Evolutionary conservation across 345 rosid species (phyloP), one percentile per base, ranked within the genome.

Genomic region (Ailanthus altissimus): DNA sequence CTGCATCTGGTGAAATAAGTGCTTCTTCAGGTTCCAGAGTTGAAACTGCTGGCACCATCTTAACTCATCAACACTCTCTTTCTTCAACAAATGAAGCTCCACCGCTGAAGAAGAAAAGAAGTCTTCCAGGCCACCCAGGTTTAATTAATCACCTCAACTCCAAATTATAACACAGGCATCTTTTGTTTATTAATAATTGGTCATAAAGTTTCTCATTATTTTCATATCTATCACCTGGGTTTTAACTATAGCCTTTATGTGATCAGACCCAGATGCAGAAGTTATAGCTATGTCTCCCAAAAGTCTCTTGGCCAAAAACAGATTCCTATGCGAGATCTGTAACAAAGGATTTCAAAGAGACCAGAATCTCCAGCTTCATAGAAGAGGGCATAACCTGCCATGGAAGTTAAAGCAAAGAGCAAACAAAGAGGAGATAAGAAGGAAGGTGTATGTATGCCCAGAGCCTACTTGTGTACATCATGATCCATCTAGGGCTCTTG

Each of bases 301-400:
- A 73, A 53, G 85, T 26, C 85, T 90, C 0, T 2, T 83, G 77
- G 81, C 89, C 47, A 88, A 85, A 46, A 86, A 86, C 77, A 81
- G 90, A n/a, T 89, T 89, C 57, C 10, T 83, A 10, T 87, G 93
- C 50, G 93, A 89, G 89, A 81, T 89, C 85, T 89, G 93, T 64
- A 84, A 82, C 84, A 89, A 89, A 76, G 91, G 93, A 74, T 89
- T 89, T 59, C 85, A 85, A 42, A 86, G 93, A 81, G 93, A 89
- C 73, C 93, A 89, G 82, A 87, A 89, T 76, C 91, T 89, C 43
- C 93, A 90, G 80, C 93, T 90, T 62, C 93, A 90, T 61, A 83
- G 84, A 77, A 85, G 93, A 83, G 89, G 93, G 36, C 93, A 89
- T 60, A 89, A 89, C 72, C 85, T 89, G 65, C 93, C 93, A 56